Evolutionary conservation across 2,329 filamentous ascomycete genomes (phyloP).

Genomic region (Byssoonygena ceratinophila): DNA sequence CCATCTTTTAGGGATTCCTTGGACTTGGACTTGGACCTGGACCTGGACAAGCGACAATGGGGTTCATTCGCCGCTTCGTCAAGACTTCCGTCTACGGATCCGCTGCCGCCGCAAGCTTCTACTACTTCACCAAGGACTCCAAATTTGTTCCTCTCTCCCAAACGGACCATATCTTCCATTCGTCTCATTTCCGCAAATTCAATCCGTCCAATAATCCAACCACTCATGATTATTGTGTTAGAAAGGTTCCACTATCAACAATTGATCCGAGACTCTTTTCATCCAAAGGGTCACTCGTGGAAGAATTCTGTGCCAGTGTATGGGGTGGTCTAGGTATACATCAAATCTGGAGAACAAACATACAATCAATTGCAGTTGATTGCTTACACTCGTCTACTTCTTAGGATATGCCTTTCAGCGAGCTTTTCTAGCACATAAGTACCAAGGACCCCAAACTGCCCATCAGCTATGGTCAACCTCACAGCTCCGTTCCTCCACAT

Average conservation of each 20-base stretch:
- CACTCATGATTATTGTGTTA: constrained; percentile 54
- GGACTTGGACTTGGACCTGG: no score
- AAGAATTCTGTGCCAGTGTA: constrained; percentile 57
- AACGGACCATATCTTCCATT: constrained; percentile 53
- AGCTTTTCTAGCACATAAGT: constrained; percentile 49
- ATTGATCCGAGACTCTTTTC: constrained; percentile 56
- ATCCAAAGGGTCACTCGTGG: constrained; percentile 49
- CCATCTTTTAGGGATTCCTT: no score
- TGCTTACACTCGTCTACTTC: not conserved
- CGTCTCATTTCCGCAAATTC: constrained; percentile 46
- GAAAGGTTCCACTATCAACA: constrained; percentile 51
- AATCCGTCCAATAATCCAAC: constrained; percentile 55
- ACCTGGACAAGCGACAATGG: constrained; percentile 39
- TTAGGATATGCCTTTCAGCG: constrained; percentile 45
- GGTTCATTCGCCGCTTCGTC: constrained; percentile 39
- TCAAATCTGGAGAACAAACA: not conserved
- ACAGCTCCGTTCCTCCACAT: constrained; percentile 46
- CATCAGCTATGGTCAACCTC: constrained; percentile 51
- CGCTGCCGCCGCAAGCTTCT: constrained; percentile 42
- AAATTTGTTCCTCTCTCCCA: constrained; percentile 48
- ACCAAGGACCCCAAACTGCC: constrained; percentile 45
- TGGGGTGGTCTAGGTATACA: constrained; percentile 54
- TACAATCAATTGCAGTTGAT: not conserved
- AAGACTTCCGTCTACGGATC: constrained; percentile 39
- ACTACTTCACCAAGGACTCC: constrained; percentile 47